Evolutionary conservation across 2,329 filamentous ascomycete species (phyloP).

Genomic region (Talaromyces marneffei): DNA sequence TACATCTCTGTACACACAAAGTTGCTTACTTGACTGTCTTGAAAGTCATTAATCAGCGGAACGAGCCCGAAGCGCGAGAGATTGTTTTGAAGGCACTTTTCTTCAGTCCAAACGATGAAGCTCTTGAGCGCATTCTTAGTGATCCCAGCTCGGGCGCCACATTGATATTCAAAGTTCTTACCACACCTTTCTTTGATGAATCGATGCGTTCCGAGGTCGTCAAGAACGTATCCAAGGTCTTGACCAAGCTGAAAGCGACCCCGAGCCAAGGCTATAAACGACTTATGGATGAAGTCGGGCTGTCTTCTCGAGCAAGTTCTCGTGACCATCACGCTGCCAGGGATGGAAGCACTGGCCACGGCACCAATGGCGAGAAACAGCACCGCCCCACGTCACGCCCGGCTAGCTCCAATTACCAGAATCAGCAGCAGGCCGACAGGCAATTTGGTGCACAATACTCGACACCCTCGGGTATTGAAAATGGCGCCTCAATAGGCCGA

Average conservation of each 20-base stretch:
- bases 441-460: constrained; percentile 38
- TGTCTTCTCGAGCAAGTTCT: constrained; percentile 53
- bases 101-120: constrained; percentile 80
- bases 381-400: constrained; percentile 39
- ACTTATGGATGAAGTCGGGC: constrained; percentile 94
- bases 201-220: constrained; percentile 79
- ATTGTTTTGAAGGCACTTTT: constrained; percentile 85
- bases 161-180: constrained; percentile 96
- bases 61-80: constrained; percentile 86
- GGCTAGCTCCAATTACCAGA: constrained; percentile 30
- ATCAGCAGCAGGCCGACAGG: constrained; percentile 35
- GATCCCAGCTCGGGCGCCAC: constrained; percentile 92
- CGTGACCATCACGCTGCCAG: constrained; percentile 38
- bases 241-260: constrained; percentile 85
- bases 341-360: constrained; percentile 29
- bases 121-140: constrained; percentile 80
- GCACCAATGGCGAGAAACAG: constrained; percentile 36
- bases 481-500: constrained; percentile 20
- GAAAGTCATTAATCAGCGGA: constrained; percentile 97
- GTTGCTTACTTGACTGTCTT: constrained; percentile 94
- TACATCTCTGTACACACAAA: constrained; percentile 96
- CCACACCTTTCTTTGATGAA: constrained; percentile 95
- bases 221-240: constrained; percentile 83
- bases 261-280: constrained; percentile 96
- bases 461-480: constrained; percentile 29